These are phyloP conservation scores for Leccinum rimulosum DNA, from an alignment of 768 basidiomycete species.

Conservation along the genomic window DNA sequence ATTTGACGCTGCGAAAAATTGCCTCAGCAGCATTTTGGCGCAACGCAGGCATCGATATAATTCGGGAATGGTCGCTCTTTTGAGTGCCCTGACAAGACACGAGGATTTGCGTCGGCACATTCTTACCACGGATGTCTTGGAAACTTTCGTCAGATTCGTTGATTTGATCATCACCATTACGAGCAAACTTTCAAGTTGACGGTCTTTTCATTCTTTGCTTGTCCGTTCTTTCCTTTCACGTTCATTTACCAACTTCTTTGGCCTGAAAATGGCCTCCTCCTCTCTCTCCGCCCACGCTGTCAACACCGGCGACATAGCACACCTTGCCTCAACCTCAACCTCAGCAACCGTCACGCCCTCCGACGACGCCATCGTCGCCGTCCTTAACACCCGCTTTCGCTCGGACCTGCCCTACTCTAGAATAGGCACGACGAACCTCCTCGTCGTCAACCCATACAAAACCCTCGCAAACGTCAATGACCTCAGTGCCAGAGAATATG, in stretches of 20 bases:
- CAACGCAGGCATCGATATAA: slow-evolving; percentile 16
- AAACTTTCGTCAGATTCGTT: slow-evolving; percentile 12
- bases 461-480: slow-evolving; percentile 80
- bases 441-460: slow-evolving; percentile 86
- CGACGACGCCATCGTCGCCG: slow-evolving; percentile 77
- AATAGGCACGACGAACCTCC: slow-evolving; percentile 64
- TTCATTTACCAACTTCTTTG: slow-evolving; percentile 24
- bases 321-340: slow-evolving; percentile 65
- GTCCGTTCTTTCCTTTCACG: slow-evolving; percentile 20
- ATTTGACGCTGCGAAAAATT: slow-evolving; percentile 14
- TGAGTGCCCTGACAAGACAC: slow-evolving; percentile 23
- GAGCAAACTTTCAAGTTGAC: neutral
- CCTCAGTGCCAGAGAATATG: slow-evolving; percentile 77
- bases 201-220: slow-evolving; percentile 5
- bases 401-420: slow-evolving; percentile 82
- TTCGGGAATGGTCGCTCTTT: slow-evolving; percentile 21
- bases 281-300: slow-evolving; percentile 48
- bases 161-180: slow-evolving; percentile 6
- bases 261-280: slow-evolving; percentile 34
- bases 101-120: slow-evolving; percentile 9
- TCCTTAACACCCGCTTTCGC: slow-evolving; percentile 84
- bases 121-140: slow-evolving; percentile 15
- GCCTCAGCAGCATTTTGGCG: slow-evolving; percentile 9
- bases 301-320: slow-evolving; percentile 71
- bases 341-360: slow-evolving; percentile 74